Conservation (phyloP, 441 rosid genomes). For the Jatropha podagrica region DNA sequence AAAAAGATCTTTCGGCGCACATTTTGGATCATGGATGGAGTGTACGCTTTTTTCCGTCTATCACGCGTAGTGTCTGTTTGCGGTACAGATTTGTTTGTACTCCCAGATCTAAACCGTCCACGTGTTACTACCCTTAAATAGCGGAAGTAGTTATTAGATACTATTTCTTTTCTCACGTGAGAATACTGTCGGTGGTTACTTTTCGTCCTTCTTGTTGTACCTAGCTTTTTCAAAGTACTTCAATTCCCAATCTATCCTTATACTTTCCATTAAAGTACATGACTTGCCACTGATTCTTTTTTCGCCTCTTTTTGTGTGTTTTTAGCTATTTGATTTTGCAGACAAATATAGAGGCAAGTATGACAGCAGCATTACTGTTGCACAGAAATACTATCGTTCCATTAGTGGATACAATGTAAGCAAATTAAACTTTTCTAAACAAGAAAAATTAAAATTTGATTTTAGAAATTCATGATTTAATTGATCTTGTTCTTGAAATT, state of each 20-base stretch:
- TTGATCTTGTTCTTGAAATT: conserved; percentile 5
- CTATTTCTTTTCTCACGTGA: conserved; percentile 29
- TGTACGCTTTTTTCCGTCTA: conserved; percentile 21
- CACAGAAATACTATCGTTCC: conserved; percentile 75
- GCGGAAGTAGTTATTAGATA: background rate
- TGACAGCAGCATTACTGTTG: conserved; percentile 82
- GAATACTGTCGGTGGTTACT: conserved; percentile 35
- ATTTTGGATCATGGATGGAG: conserved; percentile 29
- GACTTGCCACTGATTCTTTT: background rate
- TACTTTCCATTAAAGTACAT: background rate
- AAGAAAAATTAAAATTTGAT: background rate
- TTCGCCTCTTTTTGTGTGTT: background rate
- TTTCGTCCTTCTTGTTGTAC: too few species aligned
- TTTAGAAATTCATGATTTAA: background rate
- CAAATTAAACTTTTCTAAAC: background rate
- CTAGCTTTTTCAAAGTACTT: background rate
- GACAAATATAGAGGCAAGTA: conserved; percentile 93
- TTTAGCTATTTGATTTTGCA: conserved; percentile 79
- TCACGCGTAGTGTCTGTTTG: conserved; percentile 35
- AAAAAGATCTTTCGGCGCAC: conserved; percentile 38
- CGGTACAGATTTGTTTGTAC: conserved; percentile 39
- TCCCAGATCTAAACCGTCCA: conserved; percentile 44
- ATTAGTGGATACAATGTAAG: conserved; percentile 78
- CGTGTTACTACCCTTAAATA: conserved; percentile 16
- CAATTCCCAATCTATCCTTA: conserved; percentile 16